Evolutionary conservation across 2,329 filamentous ascomycete genomes (phyloP), one percentile per base, ranked within the genome.

Genomic region (Diaporthe amygdali): DNA sequence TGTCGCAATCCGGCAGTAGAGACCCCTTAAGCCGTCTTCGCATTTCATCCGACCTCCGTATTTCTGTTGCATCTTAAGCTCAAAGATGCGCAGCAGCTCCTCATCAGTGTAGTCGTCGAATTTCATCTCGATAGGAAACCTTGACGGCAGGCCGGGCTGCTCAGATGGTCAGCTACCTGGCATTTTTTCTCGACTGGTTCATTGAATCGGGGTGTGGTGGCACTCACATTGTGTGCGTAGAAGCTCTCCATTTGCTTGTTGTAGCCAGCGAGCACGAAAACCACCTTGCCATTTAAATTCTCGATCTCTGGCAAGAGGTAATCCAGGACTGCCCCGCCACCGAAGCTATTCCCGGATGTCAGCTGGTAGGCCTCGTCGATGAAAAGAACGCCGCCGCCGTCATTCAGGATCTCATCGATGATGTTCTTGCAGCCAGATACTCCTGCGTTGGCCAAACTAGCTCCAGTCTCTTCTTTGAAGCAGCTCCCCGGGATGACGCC

Each of bases 291-390:
- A 0, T 85, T 87, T 1, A 90, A 83, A 66, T 94, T 93, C 75
- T 95, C 93, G 0, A 94, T 88, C 75, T 95, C 92, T 0, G 91
- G 86, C 0, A 96, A 86, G 0, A 96, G 82, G 72, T 87, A 93
- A 73, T 96, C 92, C 0, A 96, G 82, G 0, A 94, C 91, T 0
- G 87, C 85, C 0, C 81, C 83, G 0, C 93, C 92, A 0, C 88
- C 88, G 2, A 78, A 75, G 27, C 82, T 92, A 69, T 89, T 88
- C 0, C 87, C 87, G 0, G 88, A 89, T 0, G 89, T 86, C 0
- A 96, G 83, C 74, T 95, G 93, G 76, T 96, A 95, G 0, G 93
- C 92, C 78, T 96, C 93, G 72, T 96, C 93, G 27, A 96, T 91
- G 76, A 96, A 95, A 1, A 94, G 76, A 0, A 91, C 91, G 0